These are phyloP conservation scores for Neopestalotiopsis sp. DNA, from an alignment of 2,329 filamentous ascomycete species.

Conservation along the genomic window DNA sequence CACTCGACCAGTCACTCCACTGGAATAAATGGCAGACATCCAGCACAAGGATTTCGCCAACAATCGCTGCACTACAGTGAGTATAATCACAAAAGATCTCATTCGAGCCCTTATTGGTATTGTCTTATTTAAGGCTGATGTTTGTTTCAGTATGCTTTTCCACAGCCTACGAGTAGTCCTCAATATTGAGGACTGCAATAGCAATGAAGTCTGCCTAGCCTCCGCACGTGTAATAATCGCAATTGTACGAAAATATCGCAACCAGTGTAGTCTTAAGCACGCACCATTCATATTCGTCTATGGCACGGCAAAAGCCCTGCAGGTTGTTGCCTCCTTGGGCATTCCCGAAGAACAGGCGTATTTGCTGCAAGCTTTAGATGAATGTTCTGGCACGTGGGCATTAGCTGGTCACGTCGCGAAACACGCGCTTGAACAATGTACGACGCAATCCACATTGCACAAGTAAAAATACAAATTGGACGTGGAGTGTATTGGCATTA, in stretches of 20 bases:
- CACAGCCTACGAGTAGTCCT: neutral
- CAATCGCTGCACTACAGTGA: neutral
- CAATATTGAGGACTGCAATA: neutral
- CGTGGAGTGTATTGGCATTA: neutral
- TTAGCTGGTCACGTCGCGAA: neutral
- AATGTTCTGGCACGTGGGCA: neutral
- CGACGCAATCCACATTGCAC: neutral
- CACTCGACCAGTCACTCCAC: neutral
- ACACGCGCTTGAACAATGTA: neutral
- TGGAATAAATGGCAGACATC: neutral
- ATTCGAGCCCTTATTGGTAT: no score
- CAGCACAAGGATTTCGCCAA: neutral
- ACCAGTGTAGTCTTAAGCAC: neutral
- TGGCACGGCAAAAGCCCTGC: neutral
- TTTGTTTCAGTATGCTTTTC: neutral
- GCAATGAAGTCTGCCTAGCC: neutral
- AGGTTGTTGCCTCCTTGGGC: neutral
- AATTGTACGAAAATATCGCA: neutral
- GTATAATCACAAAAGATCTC: neutral
- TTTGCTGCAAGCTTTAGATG: neutral
- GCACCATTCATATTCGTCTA: neutral
- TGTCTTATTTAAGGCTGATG: neutral
- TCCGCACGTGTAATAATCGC: neutral
- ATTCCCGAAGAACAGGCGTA: neutral
- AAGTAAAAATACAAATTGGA: neutral